Evolutionary conservation across 805 yeast species (phyloP), one percentile per base, ranked within the genome.

Genomic region (Hyphopichia homilentoma): DNA sequence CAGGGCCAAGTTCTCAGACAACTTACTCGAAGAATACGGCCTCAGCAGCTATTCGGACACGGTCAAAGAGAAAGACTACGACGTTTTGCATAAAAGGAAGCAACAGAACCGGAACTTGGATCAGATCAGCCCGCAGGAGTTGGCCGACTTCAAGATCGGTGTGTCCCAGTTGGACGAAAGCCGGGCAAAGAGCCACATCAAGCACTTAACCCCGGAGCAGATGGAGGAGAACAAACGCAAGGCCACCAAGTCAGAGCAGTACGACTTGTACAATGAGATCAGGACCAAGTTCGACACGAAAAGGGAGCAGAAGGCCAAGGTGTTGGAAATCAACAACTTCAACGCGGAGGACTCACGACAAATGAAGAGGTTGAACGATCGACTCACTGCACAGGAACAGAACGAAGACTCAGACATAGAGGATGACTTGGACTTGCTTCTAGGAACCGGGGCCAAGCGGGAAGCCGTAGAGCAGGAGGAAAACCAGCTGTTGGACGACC

Each of bases 1-100:
- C 22, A 44, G 39, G 8, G 48, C 50, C 22, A 56, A 56, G 29
- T 33, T 60, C 29, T 44, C 58, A 12, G 61, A 54, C 19, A 53
- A 60, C 30, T 48, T 62, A 19, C 42, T 64, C 16, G 61, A 59
- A 21, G 71, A 66, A 32, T 66, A 66, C 40, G 71, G 71, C 1
- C 34, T 66, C 11, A 52, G 42, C 3, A 48, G 52, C 36, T 61
- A 60, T 38, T 29, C 40, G 6, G 54, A 59, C 8, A 53, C 63
- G 1, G 49, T 54, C 2, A 51, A 48, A 21, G 39, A 45, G 14
- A 46, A 50, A 21, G 67, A 62, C 40, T 58, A 57, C 39, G 51
- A 57, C 36, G 53, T 36, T 22, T 7, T 51, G 3, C 43, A 48
- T 26, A 17, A 41, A 18, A 54, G 46, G 27, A 39, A 42, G 28